Evolutionary conservation across 192 early-diverging fungal genomes (phyloP), one percentile per base, ranked within the genome.

Genomic region (Lobosporangium transversale): DNA sequence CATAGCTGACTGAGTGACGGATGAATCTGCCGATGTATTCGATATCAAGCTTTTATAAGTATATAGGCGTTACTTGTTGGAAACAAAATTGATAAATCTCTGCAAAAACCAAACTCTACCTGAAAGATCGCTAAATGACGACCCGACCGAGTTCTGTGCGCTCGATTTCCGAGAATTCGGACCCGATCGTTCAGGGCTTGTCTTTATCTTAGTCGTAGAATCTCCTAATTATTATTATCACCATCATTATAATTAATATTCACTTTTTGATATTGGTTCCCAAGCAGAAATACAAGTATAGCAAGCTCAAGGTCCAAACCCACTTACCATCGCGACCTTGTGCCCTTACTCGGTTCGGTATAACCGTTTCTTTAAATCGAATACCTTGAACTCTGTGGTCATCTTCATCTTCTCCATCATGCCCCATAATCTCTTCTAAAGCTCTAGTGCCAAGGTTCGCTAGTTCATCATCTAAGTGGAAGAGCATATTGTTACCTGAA

Each of bases 1-100:
- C 62, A 87, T 53, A 7, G 82, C 86, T 21, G 86, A 87, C 40
- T 80, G 81, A 1, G 86, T 87, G 3, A 87, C 79, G 5, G 84
- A 83, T 18, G 86, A 83, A 61, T 87, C 86, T 47, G 36, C 20
- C 18, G 24, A 54, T 8, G n/a, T 53, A 52, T 35, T 27, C 27
- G 58, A 30, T 49, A 29, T 31, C n/a, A 29, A 31, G 20, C 15
- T 17, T 21, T 9, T 45, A 15, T 3, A 11, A 26, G n/a, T 33
- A 27, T 2, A 6, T 11, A 10, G 4, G 32, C 20, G 12, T 20
- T 33, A 15, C 37, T 14, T 4, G 3, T 0, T 31, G 14, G 17
- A 5, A 47, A 47, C 45, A 11, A 11, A 2, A 4, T 6, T 48
- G n/a, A 18, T 4, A 36, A 62, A 14, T 33, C n/a, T n/a, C n/a